Evolutionary conservation across 2,329 filamentous ascomycete genomes (phyloP).

Genomic region (Sclerotinia sclerotiorum): DNA sequence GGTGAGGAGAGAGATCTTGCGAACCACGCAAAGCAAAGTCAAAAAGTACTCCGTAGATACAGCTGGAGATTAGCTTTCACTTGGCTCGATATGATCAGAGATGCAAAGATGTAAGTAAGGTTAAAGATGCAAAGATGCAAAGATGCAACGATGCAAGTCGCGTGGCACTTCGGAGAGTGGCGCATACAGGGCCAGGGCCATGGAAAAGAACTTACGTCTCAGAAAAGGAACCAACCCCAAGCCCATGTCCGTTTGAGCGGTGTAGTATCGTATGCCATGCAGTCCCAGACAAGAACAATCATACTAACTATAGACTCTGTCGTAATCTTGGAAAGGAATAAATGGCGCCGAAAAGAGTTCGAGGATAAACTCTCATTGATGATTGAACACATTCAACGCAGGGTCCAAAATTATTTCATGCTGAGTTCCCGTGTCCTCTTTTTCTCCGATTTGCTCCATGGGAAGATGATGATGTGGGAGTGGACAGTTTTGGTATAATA

Average conservation of each 20-base stretch:
- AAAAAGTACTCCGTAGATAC: conserved; percentile 14
- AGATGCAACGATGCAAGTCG: conserved; percentile 23
- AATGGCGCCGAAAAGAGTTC: conserved; percentile 26
- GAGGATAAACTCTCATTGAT: conserved; percentile 25
- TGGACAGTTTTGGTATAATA: too few species aligned
- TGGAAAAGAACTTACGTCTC: conserved; percentile 21
- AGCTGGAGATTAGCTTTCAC: conserved; percentile 26
- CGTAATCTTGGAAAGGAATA: neutral
- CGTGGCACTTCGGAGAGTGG: conserved; percentile 27
- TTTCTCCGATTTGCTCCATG: neutral
- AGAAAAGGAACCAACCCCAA: conserved; percentile 1
- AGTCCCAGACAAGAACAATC: conserved; percentile 29
- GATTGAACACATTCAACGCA: conserved; percentile 23
- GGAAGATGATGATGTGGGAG: neutral
- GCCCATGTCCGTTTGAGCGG: conserved; percentile 39
- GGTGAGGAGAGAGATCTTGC: conserved; percentile 17
- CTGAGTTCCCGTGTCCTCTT: conserved; percentile 10
- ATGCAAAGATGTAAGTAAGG: conserved; percentile 22
- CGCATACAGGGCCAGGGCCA: conserved; percentile 31
- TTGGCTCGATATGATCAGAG: conserved; percentile 18
- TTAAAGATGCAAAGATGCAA: conserved; percentile 15
- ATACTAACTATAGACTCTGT: conserved; percentile 23
- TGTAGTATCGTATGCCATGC: conserved; percentile 31
- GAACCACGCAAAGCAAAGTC: conserved; percentile 13
- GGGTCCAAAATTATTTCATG: conserved; percentile 28